phyloP scores from a whole-genome alignment of 23 red algal species.

The Agarophyton chilense region DNA sequence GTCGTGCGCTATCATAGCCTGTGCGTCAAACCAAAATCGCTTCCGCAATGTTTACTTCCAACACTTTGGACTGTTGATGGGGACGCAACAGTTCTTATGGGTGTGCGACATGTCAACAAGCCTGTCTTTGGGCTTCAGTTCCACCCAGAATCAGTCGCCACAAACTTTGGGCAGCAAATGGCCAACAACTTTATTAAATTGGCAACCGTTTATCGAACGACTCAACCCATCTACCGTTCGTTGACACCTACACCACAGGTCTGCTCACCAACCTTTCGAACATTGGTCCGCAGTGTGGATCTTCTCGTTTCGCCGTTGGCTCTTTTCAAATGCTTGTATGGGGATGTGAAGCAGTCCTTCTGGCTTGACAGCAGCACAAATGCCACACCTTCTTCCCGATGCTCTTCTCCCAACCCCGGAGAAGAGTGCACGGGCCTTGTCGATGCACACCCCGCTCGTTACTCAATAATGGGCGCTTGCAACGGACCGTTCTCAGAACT shows the following conservation, averaged over 20 bases:
- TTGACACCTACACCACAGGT: neutral
- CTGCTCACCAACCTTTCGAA: neutral
- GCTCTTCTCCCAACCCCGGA: constrained; percentile 8
- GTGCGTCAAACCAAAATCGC: neutral
- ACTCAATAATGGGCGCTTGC: constrained; percentile 68
- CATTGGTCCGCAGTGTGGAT: neutral
- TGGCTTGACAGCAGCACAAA: constrained; percentile 70
- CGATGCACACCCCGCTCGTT: constrained; percentile 40
- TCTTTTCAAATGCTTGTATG: constrained; percentile 69
- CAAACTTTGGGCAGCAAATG: constrained; percentile 57
- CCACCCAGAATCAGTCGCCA: constrained; percentile 84
- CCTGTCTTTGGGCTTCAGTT: constrained; percentile 97
- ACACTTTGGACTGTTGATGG: constrained; percentile 78
- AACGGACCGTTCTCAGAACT: constrained; percentile 61
- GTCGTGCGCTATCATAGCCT: constrained; percentile 96
- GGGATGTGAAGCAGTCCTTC: constrained; percentile 6
- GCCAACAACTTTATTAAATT: constrained; percentile 73
- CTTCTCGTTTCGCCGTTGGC: neutral
- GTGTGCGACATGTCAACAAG: constrained; percentile 60
- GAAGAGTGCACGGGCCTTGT: neutral
- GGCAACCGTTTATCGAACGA: neutral
- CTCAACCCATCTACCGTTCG: neutral
- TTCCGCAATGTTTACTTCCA: constrained; percentile 50
- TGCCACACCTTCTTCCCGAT: constrained; percentile 2
- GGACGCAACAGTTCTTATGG: constrained; percentile 74